Evolutionary conservation across 441 rosid species (phyloP).

Genomic region (Gossypium lobatum): DNA sequence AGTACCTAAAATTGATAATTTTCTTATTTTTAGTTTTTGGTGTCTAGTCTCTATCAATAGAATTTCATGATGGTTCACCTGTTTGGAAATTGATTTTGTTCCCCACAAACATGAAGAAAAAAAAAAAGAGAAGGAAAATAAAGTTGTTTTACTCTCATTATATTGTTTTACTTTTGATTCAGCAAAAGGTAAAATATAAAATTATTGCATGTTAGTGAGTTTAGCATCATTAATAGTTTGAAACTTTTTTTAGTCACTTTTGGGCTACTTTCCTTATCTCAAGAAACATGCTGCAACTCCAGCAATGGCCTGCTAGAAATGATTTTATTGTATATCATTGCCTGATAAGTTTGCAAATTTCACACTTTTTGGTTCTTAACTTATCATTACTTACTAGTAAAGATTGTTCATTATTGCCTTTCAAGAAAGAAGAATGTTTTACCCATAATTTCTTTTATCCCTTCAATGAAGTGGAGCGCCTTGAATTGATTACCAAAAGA

Average conservation of each 20-base stretch:
- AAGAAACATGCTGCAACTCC: slow-evolving; percentile 6
- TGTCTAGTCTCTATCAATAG: slow-evolving; percentile 47
- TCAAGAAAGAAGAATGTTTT: not conserved
- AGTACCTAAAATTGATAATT: too few relatives aligned
- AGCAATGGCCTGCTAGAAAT: not conserved
- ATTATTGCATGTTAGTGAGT: slow-evolving; percentile 83
- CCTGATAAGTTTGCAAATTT: not conserved
- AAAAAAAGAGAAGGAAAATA: slow-evolving; percentile 14
- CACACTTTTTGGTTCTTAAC: not conserved
- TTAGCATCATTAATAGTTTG: slow-evolving; percentile 71
- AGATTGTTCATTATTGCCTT: not conserved
- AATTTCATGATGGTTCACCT: slow-evolving; percentile 61
- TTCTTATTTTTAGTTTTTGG: slow-evolving; percentile 27
- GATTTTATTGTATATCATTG: not conserved
- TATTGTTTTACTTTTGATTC: slow-evolving; percentile 63
- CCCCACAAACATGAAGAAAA: slow-evolving; percentile 51
- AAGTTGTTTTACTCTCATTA: slow-evolving; percentile 54
- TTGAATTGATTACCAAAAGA: too few relatives aligned
- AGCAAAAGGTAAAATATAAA: slow-evolving; percentile 49
- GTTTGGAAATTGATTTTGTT: slow-evolving; percentile 79
- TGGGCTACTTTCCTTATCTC: slow-evolving; percentile 19
- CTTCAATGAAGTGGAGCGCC: too few relatives aligned
- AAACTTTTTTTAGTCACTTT: slow-evolving; percentile 25
- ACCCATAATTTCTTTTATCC: too few relatives aligned
- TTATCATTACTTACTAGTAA: not conserved